Conservation (phyloP, 495 filamentous ascomycete genomes). For the Friedmanniomyces endolithicus region DNA sequence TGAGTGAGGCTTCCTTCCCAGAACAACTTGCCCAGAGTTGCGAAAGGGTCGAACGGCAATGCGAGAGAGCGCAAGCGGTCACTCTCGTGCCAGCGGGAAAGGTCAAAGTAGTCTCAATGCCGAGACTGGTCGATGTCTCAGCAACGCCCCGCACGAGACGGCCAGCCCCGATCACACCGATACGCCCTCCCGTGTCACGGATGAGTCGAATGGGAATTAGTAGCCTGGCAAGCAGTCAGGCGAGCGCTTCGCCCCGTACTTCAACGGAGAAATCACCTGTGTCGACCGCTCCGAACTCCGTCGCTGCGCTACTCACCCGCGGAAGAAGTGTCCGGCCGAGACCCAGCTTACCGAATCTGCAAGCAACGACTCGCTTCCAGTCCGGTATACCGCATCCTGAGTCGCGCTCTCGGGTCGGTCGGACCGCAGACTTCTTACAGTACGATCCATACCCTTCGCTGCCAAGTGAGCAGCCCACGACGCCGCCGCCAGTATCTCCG, state of each 20-base stretch:
- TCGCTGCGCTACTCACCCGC: neutral
- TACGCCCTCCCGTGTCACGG: conserved; percentile 5
- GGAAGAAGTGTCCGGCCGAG: neutral
- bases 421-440: conserved; percentile 5
- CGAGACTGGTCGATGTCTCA: conserved; percentile 5
- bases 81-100: conserved; percentile 15
- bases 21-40: conserved; percentile 8
- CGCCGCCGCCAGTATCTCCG: conserved; percentile 2
- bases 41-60: conserved; percentile 9
- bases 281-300: neutral
- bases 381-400: neutral
- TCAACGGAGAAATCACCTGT: conserved; percentile 1
- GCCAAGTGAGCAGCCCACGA: neutral
- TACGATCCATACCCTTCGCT: conserved; percentile 7
- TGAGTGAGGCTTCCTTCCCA: neutral
- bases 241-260: neutral
- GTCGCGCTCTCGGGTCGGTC: neutral
- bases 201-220: neutral
- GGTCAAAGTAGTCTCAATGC: conserved; percentile 15
- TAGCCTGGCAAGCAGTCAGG: neutral
- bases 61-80: conserved; percentile 13
- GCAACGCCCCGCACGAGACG: conserved; percentile 1
- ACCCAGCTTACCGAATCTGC: conserved; percentile 2
- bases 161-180: neutral
- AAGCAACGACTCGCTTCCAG: neutral